Evolutionary conservation across 1,284 basidiomycete species (phyloP), one percentile per base, ranked within the genome.

Genomic region (Trichosporon asahii): DNA sequence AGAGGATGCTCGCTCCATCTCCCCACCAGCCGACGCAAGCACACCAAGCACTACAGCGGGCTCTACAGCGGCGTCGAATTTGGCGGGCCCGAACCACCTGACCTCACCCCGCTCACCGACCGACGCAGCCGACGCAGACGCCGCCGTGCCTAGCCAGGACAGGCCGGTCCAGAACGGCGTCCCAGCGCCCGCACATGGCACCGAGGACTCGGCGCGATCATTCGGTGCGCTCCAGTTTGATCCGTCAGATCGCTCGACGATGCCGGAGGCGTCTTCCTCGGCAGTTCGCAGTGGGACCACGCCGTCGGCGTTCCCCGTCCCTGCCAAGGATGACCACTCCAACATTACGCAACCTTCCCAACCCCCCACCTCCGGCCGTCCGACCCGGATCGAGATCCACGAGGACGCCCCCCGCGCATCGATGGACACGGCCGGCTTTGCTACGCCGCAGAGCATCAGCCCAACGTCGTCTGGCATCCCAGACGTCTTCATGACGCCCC

Each of bases 401-500:
- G 29, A n/a, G 15, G 57, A 61, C 27, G 57, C 57, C 29, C 57
- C 27, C 15, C 27, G 57, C 6, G 6, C 57, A n/a, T 61, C 57
- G 57, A 61, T 61, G 15, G 57, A 61, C 57, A 61, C 57, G 27
- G 29, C 57, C 29, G 57, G 57, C 29, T 61, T 61, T 27, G 29
- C 15, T 29, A 61, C 57, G 29, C 57, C 57, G 57, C 57, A 31
- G 27, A 61, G 57, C 57, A 23, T 31, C 9, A 15, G 12, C 18
- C 57, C 57, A 5, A 61, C 57, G 57, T 61, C 57, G 57, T 61
- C 57, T 11, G 57, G 57, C 29, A 23, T 33, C 15, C 57, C 27
- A 7, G 57, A 61, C 8, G 44, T 49, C 14, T 68, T 68, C 23
- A 35, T 53, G 60, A 68, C 66, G 3, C 66, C 66, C 3, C 66